Percentiles rank a stretch among this genome's conserved stretches.
Evolutionary conservation across 1,284 basidiomycete species (phyloP).

Genomic region (Mycosarcoma mackinlayi): DNA sequence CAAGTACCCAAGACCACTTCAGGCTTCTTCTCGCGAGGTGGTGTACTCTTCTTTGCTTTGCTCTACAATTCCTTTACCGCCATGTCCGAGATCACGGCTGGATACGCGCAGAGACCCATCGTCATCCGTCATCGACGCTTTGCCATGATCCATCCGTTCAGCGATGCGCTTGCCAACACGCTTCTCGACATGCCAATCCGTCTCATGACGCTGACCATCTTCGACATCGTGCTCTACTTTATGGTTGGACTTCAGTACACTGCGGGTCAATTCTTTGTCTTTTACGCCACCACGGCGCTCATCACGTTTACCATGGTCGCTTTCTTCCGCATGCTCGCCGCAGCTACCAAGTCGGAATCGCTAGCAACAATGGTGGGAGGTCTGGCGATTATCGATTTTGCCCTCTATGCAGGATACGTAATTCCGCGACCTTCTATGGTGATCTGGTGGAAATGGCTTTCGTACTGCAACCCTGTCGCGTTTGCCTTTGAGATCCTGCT

Average conservation of each 20-base stretch:
- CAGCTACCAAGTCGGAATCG: conserved; percentile 41
- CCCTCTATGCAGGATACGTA: conserved; percentile 60
- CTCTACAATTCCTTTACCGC: conserved; percentile 71
- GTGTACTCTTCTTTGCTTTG: conserved; percentile 68
- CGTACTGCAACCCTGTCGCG: conserved; percentile 60
- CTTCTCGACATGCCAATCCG: conserved; percentile 61
- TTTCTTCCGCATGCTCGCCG: conserved; percentile 57
- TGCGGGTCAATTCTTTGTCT: conserved; percentile 60
- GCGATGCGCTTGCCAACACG: conserved; percentile 51
- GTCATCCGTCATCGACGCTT: conserved; percentile 59
- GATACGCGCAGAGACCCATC: conserved; percentile 57
- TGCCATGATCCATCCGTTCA: conserved; percentile 57
- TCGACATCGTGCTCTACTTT: conserved; percentile 61
- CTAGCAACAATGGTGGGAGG: conserved; percentile 57
- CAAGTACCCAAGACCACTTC: conserved; percentile 74
- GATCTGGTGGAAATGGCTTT: conserved; percentile 63
- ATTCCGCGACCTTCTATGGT: conserved; percentile 62
- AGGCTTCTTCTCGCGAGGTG: conserved; percentile 83
- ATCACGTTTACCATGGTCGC: conserved; percentile 57
- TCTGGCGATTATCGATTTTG: conserved; percentile 52
- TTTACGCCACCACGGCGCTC: conserved; percentile 40
- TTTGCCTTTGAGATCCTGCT: conserved; percentile 61
- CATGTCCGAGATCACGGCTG: conserved; percentile 63
- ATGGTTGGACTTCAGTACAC: conserved; percentile 49
- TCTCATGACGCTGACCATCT: conserved; percentile 35